These are phyloP conservation scores for Ascocoryne sarcoides DNA, from an alignment of 2,329 filamentous ascomycete species.

Conservation along the genomic window DNA sequence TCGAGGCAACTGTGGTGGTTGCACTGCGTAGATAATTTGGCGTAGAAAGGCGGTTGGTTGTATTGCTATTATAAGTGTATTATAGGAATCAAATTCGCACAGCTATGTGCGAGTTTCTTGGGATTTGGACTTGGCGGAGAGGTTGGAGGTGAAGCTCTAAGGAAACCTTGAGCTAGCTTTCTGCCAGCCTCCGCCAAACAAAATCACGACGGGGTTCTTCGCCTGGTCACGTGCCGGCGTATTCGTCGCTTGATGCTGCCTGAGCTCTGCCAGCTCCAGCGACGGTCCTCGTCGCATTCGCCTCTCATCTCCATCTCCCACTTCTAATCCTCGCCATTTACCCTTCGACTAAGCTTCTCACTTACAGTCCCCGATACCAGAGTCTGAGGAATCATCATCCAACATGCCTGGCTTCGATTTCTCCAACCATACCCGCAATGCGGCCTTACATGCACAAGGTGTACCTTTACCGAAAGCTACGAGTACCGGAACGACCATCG, in stretches of 20 bases:
- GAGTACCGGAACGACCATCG: conserved; percentile 97
- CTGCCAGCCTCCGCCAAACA: not conserved
- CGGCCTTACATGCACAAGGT: conserved; percentile 85
- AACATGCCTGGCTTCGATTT: conserved; percentile 98
- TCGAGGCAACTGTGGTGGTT: too few relatives aligned
- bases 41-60: not conserved
- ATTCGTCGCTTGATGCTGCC: not conserved
- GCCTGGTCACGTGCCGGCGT: not conserved
- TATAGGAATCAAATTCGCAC: not conserved
- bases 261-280: not conserved
- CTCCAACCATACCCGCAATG: conserved; percentile 99
- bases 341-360: not conserved
- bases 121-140: too few relatives aligned
- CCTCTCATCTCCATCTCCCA: not conserved
- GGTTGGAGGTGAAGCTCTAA: not conserved
- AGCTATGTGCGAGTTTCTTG: too few relatives aligned
- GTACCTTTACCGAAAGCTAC: conserved; percentile 95
- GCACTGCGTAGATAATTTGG: not conserved
- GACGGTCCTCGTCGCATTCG: not conserved
- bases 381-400: conserved; percentile 23
- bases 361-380: not conserved
- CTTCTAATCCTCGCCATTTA: not conserved
- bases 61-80: not conserved
- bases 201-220: not conserved
- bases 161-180: too few relatives aligned